These are phyloP conservation scores for Colletotrichum graminicola DNA, from an alignment of 2,329 filamentous ascomycete genomes.

Conservation along the genomic window DNA sequence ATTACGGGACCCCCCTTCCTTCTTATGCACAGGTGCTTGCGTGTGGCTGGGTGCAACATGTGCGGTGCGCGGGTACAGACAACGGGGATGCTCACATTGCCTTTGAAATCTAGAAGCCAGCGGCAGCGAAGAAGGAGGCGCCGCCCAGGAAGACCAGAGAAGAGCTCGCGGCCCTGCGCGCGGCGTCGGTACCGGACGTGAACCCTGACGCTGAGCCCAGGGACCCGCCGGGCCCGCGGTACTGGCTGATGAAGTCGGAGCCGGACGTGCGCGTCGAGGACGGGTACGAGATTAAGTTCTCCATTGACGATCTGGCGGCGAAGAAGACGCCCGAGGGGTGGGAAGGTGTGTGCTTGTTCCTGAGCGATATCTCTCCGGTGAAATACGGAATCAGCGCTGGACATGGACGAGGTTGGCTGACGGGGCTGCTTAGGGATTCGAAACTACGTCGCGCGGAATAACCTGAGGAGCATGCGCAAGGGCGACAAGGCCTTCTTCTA, in stretches of 20 bases:
- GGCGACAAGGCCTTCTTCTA: conserved; percentile 98
- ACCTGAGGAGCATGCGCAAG: conserved; percentile 90
- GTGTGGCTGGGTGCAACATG: not conserved
- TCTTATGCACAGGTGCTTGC: not conserved
- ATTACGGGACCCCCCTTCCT: not conserved
- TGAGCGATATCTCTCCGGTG: conserved; percentile 14
- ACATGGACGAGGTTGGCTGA: not conserved
- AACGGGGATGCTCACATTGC: too few species aligned
- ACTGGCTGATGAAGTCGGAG: conserved; percentile 90
- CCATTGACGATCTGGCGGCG: conserved; percentile 87
- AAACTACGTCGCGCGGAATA: conserved; percentile 75
- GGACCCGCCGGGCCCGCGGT: conserved; percentile 59
- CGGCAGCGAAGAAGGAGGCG: conserved; percentile 23
- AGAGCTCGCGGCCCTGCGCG: conserved; percentile 38
- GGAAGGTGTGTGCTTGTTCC: conserved; percentile 74
- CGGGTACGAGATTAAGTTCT: conserved; percentile 90
- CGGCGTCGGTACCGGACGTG: conserved; percentile 47
- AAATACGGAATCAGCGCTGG: not conserved
- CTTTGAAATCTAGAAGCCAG: conserved; percentile 11
- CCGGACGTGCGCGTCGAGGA: conserved; percentile 89
- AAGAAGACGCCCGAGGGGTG: conserved; percentile 85
- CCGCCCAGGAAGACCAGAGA: conserved; percentile 26
- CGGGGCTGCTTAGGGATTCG: conserved; percentile 27
- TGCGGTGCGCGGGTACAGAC: not conserved
- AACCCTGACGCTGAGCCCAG: conserved; percentile 53